Evolutionary conservation across 257 asterid genomes (phyloP).

Genomic region (Solanum pinnatisectum): DNA sequence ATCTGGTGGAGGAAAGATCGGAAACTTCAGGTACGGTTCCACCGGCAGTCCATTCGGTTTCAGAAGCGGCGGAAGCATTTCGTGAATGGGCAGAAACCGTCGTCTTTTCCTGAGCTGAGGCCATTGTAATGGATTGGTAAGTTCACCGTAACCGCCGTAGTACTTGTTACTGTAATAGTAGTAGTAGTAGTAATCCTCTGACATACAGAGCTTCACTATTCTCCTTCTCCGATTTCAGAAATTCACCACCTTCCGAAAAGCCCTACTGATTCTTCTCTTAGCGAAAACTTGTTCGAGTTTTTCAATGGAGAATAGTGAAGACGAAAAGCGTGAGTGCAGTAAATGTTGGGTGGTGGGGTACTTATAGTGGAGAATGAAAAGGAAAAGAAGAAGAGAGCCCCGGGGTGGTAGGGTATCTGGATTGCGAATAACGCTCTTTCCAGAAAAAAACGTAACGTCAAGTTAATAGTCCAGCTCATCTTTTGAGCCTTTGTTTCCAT

Average conservation of each 20-base stretch:
- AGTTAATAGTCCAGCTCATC: neutral
- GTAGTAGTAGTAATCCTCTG: conserved; percentile 28
- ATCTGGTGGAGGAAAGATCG: neutral
- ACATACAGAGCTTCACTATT: conserved; percentile 50
- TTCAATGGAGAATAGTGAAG: neutral
- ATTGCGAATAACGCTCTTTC: neutral
- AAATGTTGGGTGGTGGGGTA: neutral
- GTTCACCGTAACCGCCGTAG: conserved; percentile 58
- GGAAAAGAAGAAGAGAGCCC: neutral
- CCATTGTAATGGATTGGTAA: conserved; percentile 83
- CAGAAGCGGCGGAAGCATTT: conserved; percentile 5
- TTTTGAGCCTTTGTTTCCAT: neutral
- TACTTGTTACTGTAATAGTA: conserved; percentile 21
- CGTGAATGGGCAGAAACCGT: conserved; percentile 27
- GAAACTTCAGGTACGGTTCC: neutral
- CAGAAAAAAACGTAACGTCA: neutral
- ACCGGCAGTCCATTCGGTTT: neutral
- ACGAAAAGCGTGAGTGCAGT: neutral
- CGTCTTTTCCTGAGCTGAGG: conserved; percentile 84
- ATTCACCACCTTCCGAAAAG: conserved; percentile 10
- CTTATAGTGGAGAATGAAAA: neutral
- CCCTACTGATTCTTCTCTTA: neutral
- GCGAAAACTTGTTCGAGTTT: neutral
- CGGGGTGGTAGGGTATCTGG: neutral
- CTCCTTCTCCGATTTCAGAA: conserved; percentile 17